Percentiles rank a stretch among this genome's conserved stretches.
These are phyloP conservation scores for Trematosphaeria pertusa DNA, from an alignment of 2,329 filamentous ascomycete genomes.

Conservation along the genomic window DNA sequence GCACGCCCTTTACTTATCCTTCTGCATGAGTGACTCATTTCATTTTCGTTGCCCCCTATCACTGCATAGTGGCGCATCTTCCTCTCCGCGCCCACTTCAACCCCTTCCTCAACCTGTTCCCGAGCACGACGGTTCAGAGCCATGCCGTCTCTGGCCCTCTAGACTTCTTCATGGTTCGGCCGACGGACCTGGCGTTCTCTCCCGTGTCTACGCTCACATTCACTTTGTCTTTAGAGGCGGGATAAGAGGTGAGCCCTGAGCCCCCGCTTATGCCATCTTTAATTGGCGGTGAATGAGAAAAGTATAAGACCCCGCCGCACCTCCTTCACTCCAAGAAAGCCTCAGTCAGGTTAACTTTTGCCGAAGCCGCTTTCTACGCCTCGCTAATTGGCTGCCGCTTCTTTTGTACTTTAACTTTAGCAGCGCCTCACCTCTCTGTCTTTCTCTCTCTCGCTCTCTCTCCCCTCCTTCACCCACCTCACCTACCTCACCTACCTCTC, in stretches of 20 bases:
- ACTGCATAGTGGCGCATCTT: constrained; percentile 5
- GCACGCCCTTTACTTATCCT: constrained; percentile 1
- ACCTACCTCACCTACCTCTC: background rate
- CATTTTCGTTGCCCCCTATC: constrained; percentile 11
- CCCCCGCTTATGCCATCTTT: background rate
- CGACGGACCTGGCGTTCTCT: constrained; percentile 4
- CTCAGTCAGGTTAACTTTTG: too few relatives aligned
- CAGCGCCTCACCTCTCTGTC: background rate
- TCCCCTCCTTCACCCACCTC: background rate
- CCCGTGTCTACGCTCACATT: background rate
- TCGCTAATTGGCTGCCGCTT: too few relatives aligned
- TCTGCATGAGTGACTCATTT: constrained; percentile 13
- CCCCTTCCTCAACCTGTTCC: background rate
- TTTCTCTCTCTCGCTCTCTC: background rate
- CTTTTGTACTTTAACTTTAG: constrained; percentile 1
- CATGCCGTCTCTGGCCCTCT: background rate
- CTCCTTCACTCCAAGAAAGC: too few relatives aligned
- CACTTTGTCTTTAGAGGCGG: background rate
- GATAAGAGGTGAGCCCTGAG: background rate
- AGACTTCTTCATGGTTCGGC: background rate
- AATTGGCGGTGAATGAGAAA: background rate
- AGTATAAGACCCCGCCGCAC: background rate
- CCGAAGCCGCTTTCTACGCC: too few relatives aligned
- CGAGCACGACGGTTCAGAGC: background rate
- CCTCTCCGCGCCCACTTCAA: background rate